Evolutionary conservation across 306 rosid species (phyloP), one percentile per base, ranked within the genome.

Genomic region (Pyrus betulifolia): DNA sequence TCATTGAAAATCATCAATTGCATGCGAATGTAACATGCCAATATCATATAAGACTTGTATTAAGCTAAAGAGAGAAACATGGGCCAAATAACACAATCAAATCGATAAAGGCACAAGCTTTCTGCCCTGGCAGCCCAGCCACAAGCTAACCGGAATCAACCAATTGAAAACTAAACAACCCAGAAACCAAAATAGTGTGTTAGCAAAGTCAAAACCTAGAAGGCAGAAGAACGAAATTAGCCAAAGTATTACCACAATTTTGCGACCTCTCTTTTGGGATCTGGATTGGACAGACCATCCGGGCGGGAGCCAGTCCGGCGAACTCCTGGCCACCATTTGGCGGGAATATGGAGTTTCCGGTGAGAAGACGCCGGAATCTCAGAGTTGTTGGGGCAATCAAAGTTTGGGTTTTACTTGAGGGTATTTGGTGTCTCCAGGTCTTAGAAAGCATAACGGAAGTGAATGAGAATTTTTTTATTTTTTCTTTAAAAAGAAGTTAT

Each of bases 231-330:
- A 74, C 9, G 74, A 67, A 5, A 19, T 38, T 12, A 21, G 44
- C 9, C 17, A 38, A 18, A 59, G 0, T 27, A 7, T 59, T 86
- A 89, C 93, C 91, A 70, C 77, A 75, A 81, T 84, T 80, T 63
- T 67, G 60, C 87, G 82, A 61, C 84, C 87, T 3, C 84, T 63
- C 80, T 76, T 84, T 59, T 74, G 90, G 42, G 69, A 75, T 62
- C 72, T 83, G 28, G 64, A 81, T 61, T 78, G 85, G 55, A 80
- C 67, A 31, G 83, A 75, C 91, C 86, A 86, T 31, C 91, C 88
- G 59, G 82, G 78, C 69, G 90, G 88, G 44, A 87, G 90, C 85
- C 81, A 69, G 5, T 84, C 88, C 74, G 82, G 83, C 80, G 85
- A 80, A 40, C 69, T 77, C 59, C 63, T 60, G 30, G 87, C 65